phyloP scores from a whole-genome alignment of 768 basidiomycete genomes.

The Lentinus brumalis region DNA sequence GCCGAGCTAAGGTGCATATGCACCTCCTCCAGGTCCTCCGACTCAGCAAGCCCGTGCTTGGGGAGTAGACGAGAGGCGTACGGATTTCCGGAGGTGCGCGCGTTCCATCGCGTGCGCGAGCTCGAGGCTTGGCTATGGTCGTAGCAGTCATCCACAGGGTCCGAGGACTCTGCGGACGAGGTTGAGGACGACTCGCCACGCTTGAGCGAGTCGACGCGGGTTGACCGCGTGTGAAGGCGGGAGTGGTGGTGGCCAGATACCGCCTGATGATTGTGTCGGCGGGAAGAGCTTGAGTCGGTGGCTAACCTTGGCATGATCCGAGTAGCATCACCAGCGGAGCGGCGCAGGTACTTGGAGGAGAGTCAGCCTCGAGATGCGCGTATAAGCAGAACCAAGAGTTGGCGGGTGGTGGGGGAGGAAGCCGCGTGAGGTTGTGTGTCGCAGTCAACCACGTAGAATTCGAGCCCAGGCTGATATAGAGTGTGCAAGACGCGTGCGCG shows the following conservation, averaged over 20 bases:
- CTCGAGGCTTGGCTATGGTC: constrained; percentile 5
- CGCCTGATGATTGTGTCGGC: constrained; percentile 13
- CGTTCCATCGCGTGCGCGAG: constrained; percentile 18
- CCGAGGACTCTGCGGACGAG: not conserved
- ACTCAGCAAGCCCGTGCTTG: constrained; percentile 4
- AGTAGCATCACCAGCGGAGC: constrained; percentile 5
- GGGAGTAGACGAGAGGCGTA: constrained; percentile 11
- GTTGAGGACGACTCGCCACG: not conserved
- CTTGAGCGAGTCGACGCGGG: not conserved
- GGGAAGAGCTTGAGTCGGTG: constrained; percentile 17
- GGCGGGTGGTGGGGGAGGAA: too few relatives aligned
- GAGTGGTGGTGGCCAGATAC: constrained; percentile 10
- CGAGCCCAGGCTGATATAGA: too few relatives aligned
- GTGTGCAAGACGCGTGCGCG: too few relatives aligned
- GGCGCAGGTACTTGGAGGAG: too few relatives aligned
- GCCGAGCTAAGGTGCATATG: constrained; percentile 4
- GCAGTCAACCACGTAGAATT: too few relatives aligned
- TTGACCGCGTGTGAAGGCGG: constrained; percentile 2
- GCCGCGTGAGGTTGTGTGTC: too few relatives aligned
- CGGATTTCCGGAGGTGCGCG: constrained; percentile 12
- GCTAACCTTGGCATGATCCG: constrained; percentile 15
- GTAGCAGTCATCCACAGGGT: constrained; percentile 4
- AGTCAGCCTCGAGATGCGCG: too few relatives aligned
- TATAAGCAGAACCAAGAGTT: too few relatives aligned
- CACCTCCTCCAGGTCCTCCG: constrained; percentile 10